Percentiles rank a stretch among this genome's conserved stretches.
These are phyloP conservation scores for Hypoxylon sp. DNA, from an alignment of 2,329 filamentous ascomycete species.

Conservation along the genomic window DNA sequence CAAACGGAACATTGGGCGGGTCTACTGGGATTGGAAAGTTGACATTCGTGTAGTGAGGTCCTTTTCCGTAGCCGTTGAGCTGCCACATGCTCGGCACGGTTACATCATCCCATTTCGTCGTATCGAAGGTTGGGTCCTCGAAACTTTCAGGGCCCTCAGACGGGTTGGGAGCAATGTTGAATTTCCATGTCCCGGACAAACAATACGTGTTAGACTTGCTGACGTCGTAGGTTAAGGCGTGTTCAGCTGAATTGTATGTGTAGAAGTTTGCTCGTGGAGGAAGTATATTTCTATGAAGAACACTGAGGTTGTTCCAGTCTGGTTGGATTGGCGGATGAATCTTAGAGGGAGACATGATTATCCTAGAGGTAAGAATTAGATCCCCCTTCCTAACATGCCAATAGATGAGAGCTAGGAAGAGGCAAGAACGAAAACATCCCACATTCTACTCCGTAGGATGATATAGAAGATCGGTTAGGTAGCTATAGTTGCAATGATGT, in stretches of 20 bases:
- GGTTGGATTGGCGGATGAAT: slow-evolving; percentile 46
- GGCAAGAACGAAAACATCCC: neutral
- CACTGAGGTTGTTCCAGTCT: slow-evolving; percentile 67
- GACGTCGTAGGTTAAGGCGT: slow-evolving; percentile 56
- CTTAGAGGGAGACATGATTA: slow-evolving; percentile 30
- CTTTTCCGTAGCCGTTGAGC: slow-evolving; percentile 68
- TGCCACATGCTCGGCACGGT: slow-evolving; percentile 76
- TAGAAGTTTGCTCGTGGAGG: slow-evolving; percentile 64
- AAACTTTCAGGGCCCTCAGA: slow-evolving; percentile 50
- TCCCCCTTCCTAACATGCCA: neutral
- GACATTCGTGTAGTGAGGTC: slow-evolving; percentile 75
- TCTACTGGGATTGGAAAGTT: slow-evolving; percentile 72
- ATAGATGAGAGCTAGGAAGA: neutral
- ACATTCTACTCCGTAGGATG: too few species aligned
- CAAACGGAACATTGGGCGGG: slow-evolving; percentile 64
- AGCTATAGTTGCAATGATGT: neutral
- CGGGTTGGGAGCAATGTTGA: slow-evolving; percentile 53
- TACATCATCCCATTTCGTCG: slow-evolving; percentile 59
- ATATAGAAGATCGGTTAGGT: neutral
- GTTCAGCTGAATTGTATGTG: slow-evolving; percentile 56
- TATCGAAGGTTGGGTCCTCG: slow-evolving; percentile 41
- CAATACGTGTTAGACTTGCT: slow-evolving; percentile 48
- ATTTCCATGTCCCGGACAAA: slow-evolving; percentile 61
- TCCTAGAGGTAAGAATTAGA: neutral
- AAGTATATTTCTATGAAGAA: slow-evolving; percentile 66